Percentiles rank a stretch among this genome's conserved stretches.
Evolutionary conservation across 116 monocot species (phyloP).

Genomic region (Phalaenopsis hybrid): DNA sequence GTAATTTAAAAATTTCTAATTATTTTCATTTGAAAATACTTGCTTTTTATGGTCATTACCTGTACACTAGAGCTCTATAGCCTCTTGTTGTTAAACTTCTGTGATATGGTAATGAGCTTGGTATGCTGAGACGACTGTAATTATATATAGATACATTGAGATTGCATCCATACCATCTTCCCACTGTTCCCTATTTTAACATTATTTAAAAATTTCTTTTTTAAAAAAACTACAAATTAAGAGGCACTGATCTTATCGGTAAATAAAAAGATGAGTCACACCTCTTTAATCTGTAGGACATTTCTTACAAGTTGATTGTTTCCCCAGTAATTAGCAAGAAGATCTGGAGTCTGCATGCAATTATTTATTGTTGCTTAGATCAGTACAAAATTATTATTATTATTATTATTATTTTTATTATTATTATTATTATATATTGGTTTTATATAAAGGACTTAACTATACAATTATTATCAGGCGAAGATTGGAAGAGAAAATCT

Average conservation of each 20-base stretch:
- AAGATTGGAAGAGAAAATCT: too few relatives aligned
- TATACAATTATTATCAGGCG: not conserved
- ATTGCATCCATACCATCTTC: too few relatives aligned
- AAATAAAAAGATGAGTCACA: not conserved
- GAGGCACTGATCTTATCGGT: not conserved
- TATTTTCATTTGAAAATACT: too few relatives aligned
- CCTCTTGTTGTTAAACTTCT: too few relatives aligned
- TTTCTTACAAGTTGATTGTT: not conserved
- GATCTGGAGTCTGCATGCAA: conserved; percentile 1
- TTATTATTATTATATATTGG: not conserved
- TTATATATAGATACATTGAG: too few relatives aligned
- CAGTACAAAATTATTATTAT: not conserved
- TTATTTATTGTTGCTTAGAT: not conserved
- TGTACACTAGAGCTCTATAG: too few relatives aligned
- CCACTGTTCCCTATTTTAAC: not conserved
- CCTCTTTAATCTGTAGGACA: not conserved
- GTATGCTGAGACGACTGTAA: too few relatives aligned
- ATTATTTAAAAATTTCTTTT: not conserved
- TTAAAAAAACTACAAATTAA: not conserved
- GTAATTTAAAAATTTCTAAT: too few relatives aligned
- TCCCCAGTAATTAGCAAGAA: conserved; percentile 1
- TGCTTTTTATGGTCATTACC: too few relatives aligned
- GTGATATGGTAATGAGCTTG: too few relatives aligned
- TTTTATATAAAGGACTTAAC: not conserved
- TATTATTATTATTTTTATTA: not conserved